Percentiles rank a stretch among this genome's conserved stretches.
Evolutionary conservation across 306 rosid genomes (phyloP).

Genomic region (Dryas drummondii): DNA sequence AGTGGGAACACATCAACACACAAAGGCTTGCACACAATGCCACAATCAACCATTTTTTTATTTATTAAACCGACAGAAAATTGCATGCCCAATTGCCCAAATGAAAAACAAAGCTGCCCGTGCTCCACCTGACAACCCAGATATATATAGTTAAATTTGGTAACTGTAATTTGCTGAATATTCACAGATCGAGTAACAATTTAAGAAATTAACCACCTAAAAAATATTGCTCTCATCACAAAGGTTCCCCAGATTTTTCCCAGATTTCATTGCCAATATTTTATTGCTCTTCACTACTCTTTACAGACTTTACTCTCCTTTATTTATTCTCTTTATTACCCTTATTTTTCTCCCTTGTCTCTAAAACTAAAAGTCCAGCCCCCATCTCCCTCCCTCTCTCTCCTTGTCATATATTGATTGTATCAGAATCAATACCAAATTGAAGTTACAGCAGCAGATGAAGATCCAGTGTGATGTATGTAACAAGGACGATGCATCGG

Average conservation of each 20-base stretch:
- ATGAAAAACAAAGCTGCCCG: background rate
- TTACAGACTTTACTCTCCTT: background rate
- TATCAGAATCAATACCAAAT: too few relatives aligned
- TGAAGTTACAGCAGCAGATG: conserved; percentile 34
- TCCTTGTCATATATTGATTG: background rate
- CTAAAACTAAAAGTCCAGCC: background rate
- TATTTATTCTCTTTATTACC: background rate
- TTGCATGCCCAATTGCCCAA: background rate
- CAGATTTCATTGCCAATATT: conserved; percentile 3
- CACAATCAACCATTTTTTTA: background rate
- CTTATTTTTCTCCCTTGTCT: background rate
- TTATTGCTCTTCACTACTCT: background rate
- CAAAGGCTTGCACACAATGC: too few relatives aligned
- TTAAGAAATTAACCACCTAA: background rate
- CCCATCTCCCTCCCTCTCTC: background rate
- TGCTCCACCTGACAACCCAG: too few relatives aligned
- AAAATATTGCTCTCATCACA: too few relatives aligned
- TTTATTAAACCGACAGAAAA: background rate
- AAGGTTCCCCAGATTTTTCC: background rate
- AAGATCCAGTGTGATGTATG: conserved; percentile 97
- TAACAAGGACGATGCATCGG: conserved; percentile 56
- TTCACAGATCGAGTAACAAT: background rate
- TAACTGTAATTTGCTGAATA: background rate
- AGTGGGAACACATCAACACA: too few relatives aligned
- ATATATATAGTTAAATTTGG: background rate